Conservation (phyloP, 1,139 yeast genomes). For the Sugiyamaella novakii region DNA sequence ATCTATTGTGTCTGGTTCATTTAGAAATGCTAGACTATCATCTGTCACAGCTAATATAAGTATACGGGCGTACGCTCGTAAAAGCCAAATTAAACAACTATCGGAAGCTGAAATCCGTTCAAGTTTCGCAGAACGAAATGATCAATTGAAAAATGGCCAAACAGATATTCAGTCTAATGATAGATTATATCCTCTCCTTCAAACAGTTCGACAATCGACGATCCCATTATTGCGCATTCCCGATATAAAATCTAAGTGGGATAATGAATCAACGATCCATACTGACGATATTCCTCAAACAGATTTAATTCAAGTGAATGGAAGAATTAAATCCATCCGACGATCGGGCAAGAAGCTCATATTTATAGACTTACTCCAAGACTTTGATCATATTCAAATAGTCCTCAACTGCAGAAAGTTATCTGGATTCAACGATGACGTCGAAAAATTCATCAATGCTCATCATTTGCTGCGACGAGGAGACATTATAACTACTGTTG, state of each 20-base stretch:
- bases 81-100: conserved; percentile 2
- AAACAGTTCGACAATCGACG: not conserved
- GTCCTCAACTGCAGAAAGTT: conserved; percentile 58
- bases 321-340: conserved; percentile 59
- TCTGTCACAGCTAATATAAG: not conserved
- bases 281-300: conserved; percentile 21
- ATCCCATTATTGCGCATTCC: conserved; percentile 28
- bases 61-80: conserved; percentile 3
- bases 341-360: conserved; percentile 66
- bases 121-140: conserved; percentile 49
- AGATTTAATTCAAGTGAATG: conserved; percentile 47
- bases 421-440: conserved; percentile 38
- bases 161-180: conserved; percentile 13
- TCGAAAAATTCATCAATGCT: conserved; percentile 49
- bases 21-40: not conserved
- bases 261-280: conserved; percentile 21
- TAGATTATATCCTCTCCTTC: conserved; percentile 8
- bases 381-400: conserved; percentile 56
- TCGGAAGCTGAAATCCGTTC: conserved; percentile 39
- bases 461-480: conserved; percentile 64
- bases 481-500: conserved; percentile 65
- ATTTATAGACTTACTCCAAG: conserved; percentile 69
- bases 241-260: conserved; percentile 30
- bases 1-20: not conserved
- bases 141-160: conserved; percentile 25